Conservation (phyloP, 139 green algal genomes). For the Auxenochlorella pyrenoidosa region DNA sequence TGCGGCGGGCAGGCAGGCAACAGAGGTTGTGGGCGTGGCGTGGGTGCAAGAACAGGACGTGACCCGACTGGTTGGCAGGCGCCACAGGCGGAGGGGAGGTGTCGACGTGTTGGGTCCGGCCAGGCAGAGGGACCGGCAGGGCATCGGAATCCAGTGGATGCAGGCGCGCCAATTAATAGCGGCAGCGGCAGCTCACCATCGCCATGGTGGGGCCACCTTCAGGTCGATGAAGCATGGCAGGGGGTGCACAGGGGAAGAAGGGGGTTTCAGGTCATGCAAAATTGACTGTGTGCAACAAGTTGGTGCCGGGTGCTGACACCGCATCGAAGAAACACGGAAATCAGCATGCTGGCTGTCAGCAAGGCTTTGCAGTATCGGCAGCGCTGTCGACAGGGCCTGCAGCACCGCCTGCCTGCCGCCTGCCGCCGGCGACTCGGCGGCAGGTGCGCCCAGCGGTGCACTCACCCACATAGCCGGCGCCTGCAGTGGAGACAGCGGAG, state of each 20-base stretch:
- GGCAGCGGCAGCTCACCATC: conserved; percentile 50
- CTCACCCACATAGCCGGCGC: conserved; percentile 52
- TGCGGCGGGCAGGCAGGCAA: not conserved
- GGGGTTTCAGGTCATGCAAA: too few relatives aligned
- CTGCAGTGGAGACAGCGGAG: conserved; percentile 13
- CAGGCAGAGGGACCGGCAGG: too few relatives aligned
- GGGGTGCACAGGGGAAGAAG: not conserved
- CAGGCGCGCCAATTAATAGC: too few relatives aligned
- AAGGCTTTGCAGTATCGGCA: not conserved
- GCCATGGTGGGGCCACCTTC: conserved; percentile 77
- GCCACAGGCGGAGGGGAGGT: too few relatives aligned
- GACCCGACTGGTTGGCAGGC: too few relatives aligned
- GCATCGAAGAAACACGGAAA: too few relatives aligned
- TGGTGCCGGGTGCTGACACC: too few relatives aligned
- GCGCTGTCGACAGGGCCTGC: not conserved
- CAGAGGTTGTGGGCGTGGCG: not conserved
- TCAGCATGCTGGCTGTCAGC: not conserved
- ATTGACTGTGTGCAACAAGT: not conserved
- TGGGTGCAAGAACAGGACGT: too few relatives aligned
- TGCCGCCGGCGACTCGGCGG: not conserved
- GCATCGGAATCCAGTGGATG: too few relatives aligned
- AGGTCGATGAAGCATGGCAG: not conserved
- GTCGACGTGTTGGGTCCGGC: not conserved
- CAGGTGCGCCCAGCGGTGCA: not conserved
- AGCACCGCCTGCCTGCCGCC: not conserved